phyloP scores from a whole-genome alignment of 306 rosid species.

The Glycyrrhiza uralensis region DNA sequence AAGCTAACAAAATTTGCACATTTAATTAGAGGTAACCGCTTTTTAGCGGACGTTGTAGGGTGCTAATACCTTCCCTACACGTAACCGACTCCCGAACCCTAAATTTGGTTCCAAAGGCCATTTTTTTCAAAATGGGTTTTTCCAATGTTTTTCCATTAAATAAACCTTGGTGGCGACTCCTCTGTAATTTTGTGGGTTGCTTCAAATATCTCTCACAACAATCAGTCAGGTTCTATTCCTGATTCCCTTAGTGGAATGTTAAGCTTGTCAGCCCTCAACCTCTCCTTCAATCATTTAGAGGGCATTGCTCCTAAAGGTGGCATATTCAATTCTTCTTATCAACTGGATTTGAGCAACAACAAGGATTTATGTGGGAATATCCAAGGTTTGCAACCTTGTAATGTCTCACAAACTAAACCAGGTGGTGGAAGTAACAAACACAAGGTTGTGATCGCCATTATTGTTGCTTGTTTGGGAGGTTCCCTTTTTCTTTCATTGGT shows the following conservation, averaged over 20 bases:
- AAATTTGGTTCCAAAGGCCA: too few species aligned
- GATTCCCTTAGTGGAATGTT: slow-evolving; percentile 29
- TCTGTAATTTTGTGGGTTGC: too few species aligned
- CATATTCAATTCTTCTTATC: slow-evolving; percentile 34
- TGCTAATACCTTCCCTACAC: too few species aligned
- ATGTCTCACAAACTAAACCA: neutral
- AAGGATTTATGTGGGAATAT: slow-evolving; percentile 37
- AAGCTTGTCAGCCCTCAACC: slow-evolving; percentile 41
- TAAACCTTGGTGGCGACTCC: too few species aligned
- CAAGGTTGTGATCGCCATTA: slow-evolving; percentile 11
- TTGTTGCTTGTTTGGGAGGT: slow-evolving; percentile 35
- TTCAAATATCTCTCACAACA: slow-evolving; percentile 54
- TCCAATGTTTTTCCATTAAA: too few species aligned
- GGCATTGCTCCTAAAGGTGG: slow-evolving; percentile 38
- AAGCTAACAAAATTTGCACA: too few species aligned
- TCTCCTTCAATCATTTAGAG: slow-evolving; percentile 50
- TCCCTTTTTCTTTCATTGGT: slow-evolving; percentile 18
- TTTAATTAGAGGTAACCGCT: too few species aligned
- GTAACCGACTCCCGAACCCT: too few species aligned
- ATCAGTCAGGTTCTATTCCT: slow-evolving; percentile 49
- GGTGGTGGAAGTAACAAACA: slow-evolving; percentile 10
- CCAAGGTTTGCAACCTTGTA: too few species aligned
- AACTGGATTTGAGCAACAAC: slow-evolving; percentile 40
- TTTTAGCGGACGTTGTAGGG: too few species aligned
- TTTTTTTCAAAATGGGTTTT: too few species aligned